phyloP scores from a whole-genome alignment of 768 basidiomycete species.

The Boletellus ananas region DNA sequence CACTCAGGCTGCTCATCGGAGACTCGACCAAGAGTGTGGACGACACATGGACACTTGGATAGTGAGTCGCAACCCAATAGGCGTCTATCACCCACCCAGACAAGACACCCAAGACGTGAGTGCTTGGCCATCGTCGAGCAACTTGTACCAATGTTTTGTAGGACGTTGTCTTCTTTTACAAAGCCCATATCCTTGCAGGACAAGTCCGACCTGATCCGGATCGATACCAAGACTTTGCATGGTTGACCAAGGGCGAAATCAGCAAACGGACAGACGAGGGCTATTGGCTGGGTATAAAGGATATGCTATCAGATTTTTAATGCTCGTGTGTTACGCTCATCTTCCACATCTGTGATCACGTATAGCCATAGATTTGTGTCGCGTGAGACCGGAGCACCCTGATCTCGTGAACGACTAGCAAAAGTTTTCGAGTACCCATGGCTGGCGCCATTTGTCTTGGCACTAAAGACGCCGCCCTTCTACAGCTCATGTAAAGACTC shows the following conservation, averaged over 20 bases:
- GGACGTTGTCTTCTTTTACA: conserved; percentile 86
- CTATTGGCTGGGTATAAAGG: conserved; percentile 77
- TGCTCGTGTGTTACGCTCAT: not conserved
- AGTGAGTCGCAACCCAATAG: conserved; percentile 86
- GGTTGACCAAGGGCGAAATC: conserved; percentile 93
- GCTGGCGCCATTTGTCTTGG: too few relatives aligned
- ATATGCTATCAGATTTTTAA: conserved; percentile 69
- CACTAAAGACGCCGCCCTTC: too few relatives aligned
- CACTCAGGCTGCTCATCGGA: conserved; percentile 66
- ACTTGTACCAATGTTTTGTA: conserved; percentile 28
- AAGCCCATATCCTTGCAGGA: conserved; percentile 89
- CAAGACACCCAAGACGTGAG: conserved; percentile 37
- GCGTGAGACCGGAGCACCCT: too few relatives aligned
- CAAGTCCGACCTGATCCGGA: conserved; percentile 62
- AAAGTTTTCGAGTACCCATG: too few relatives aligned
- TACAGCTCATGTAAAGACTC: too few relatives aligned
- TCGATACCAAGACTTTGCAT: conserved; percentile 73
- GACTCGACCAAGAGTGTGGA: conserved; percentile 71
- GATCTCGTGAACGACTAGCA: too few relatives aligned
- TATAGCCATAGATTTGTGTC: too few relatives aligned
- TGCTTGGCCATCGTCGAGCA: not conserved
- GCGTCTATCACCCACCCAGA: conserved; percentile 57
- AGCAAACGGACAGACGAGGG: conserved; percentile 56
- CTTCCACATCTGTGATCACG: too few relatives aligned
- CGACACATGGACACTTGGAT: conserved; percentile 90